Evolutionary conservation across 768 basidiomycete genomes (phyloP).

Genomic region (Lanmaoa pseudosensibilis): DNA sequence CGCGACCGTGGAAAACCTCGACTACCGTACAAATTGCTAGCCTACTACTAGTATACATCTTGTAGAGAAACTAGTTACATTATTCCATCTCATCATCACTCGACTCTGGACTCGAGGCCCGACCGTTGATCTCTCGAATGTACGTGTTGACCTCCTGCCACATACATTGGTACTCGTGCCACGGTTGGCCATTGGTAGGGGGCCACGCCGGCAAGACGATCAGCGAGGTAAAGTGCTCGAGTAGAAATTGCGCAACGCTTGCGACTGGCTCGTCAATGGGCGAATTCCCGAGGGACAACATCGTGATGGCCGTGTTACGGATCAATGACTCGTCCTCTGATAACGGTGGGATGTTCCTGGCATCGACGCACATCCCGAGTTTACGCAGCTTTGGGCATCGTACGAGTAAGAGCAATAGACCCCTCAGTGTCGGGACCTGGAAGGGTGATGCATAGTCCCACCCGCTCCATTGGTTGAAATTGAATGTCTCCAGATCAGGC

Average conservation of each 20-base stretch:
- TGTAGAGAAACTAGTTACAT: neutral
- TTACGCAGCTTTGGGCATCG: neutral
- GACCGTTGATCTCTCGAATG: neutral
- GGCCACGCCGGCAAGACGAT: neutral
- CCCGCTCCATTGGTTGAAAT: neutral
- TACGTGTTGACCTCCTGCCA: neutral
- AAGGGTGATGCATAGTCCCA: neutral
- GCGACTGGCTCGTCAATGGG: neutral
- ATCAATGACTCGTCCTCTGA: neutral
- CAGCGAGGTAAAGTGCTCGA: slow-evolving; percentile 5
- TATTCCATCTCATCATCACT: neutral
- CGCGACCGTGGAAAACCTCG: slow-evolving; percentile 21
- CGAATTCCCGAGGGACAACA: neutral
- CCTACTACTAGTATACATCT: neutral
- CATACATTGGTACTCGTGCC: neutral
- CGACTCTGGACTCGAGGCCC: neutral
- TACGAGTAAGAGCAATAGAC: slow-evolving; percentile 4
- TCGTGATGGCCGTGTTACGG: slow-evolving; percentile 2
- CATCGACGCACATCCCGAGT: slow-evolving; percentile 6
- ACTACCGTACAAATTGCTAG: neutral
- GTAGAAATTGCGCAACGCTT: neutral
- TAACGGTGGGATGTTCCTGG: neutral
- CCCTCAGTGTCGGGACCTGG: slow-evolving; percentile 2
- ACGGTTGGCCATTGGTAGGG: too few species aligned
- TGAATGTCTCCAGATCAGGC: slow-evolving; percentile 3